Base-by-base conservation (phyloP, 2,329 filamentous ascomycete species). In the Phyllosticta citribraziliensis region DNA sequence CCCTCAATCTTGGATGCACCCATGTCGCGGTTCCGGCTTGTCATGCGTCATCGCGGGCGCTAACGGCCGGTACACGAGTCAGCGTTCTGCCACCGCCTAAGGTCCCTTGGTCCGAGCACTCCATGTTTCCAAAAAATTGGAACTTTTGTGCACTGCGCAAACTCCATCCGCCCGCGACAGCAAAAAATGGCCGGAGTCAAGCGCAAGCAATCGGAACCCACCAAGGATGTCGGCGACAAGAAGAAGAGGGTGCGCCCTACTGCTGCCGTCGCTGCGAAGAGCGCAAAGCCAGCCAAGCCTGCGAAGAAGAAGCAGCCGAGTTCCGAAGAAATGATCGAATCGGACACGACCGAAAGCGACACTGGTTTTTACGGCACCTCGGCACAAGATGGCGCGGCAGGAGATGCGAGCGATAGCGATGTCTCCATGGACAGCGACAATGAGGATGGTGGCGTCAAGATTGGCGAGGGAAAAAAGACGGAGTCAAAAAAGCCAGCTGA, bases 291-390 rank as follows among this genome's bases (percentile, higher is more conserved):
- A 10, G 55, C 35, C 25, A 57, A 58, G 52, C 52, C 61, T 24
- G 73, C 72, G 66, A 74, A 74, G 67, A 69, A 70, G 58, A 69
- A 68, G 58, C 53, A 68, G 56, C 65, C 68, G 24, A 67, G 70
- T 51, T 64, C 67, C 6, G 67, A 71, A n/a, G 70, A 69, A 10
- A 24, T 72, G 8, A 66, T 69, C 3, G 72, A 75, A 52, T 72
- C 70, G 3, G 72, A 74, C 55, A 72, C 70, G 11, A 72, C 68
- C 62, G 72, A 74, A 57, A 65, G 67, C 27, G 70, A 71, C 60
- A 70, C 74, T 65, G 72, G 70, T 12, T 73, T 70, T 62, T 69
- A 69, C 56, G 71, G 69, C 2, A 73, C 72, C 55, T 70, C 72
- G 9, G 70, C 67, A 1, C 63, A 66, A 64, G 72, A 68, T 51